These are phyloP conservation scores for Linaria vulgaris DNA, from an alignment of 257 asterid genomes.

Conservation along the genomic window DNA sequence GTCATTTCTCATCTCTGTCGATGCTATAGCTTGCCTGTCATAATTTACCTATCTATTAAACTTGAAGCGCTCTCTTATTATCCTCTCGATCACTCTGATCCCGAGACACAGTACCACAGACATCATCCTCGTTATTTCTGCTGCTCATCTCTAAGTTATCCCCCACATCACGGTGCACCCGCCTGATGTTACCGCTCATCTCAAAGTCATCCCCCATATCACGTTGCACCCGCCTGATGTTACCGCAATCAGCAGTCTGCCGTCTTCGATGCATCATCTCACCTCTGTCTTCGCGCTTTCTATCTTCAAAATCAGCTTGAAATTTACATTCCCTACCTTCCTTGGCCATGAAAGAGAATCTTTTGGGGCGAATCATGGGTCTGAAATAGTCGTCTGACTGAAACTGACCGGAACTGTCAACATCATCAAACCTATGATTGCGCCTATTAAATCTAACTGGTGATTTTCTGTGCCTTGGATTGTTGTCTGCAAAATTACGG, in stretches of 20 bases:
- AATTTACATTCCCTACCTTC: constrained; percentile 33
- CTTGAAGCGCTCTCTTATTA: constrained; percentile 28
- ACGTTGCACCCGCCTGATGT: constrained; percentile 29
- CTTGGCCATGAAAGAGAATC: constrained; percentile 35
- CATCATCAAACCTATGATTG: constrained; percentile 41
- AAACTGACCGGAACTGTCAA: constrained; percentile 38
- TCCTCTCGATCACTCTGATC: constrained; percentile 31
- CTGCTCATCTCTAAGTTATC: constrained; percentile 30
- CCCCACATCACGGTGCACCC: constrained; percentile 30
- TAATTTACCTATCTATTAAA: constrained; percentile 30
- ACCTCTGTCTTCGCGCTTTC: constrained; percentile 44
- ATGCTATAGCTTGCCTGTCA: constrained; percentile 8
- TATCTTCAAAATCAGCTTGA: constrained; percentile 35
- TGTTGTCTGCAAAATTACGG: constrained; percentile 37
- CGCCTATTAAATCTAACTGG: constrained; percentile 48
- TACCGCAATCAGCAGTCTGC: constrained; percentile 30
- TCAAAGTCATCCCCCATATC: constrained; percentile 33
- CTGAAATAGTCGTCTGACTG: constrained; percentile 50
- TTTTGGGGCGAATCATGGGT: constrained; percentile 36
- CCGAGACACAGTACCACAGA: constrained; percentile 36
- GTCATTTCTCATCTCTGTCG: constrained; percentile 27
- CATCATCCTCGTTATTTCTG: constrained; percentile 33
- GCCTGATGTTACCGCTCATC: constrained; percentile 31
- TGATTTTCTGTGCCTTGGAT: constrained; percentile 51
- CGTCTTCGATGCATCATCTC: constrained; percentile 34